Evolutionary conservation across 2,329 filamentous ascomycete species (phyloP), one percentile per base, ranked within the genome.

Genomic region (Pseudodiploospora longispora): DNA sequence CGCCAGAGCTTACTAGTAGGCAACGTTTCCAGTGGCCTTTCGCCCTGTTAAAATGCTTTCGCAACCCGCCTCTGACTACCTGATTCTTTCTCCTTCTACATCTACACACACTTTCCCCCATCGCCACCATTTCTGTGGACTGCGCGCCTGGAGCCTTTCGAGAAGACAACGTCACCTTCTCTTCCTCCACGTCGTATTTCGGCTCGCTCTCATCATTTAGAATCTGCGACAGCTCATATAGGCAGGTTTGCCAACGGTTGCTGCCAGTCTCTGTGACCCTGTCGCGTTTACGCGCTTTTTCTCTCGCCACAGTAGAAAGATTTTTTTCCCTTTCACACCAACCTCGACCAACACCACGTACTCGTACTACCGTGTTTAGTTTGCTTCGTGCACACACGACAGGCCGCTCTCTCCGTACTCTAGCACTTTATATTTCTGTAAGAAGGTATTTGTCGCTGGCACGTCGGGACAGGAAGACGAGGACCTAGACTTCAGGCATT

Each of bases 241-340:
- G 37, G 38, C 41, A 39, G 45, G 37, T 33, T 34, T 41, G 41
- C 38, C 29, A 41, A 41, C 41, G 40, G 27, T 47, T 34, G 45
- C 45, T 32, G 27, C 41, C 37, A 44, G 45, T 34, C 37, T 42
- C 36, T 43, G 51, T 53, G 50, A 53, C 41, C 36, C 36, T 38
- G 36, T 46, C 50, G 43, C 46, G 44, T 48, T 30, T 36, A 34
- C 45, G 41, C 41, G 40, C 40, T 50, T 43, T 44, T 38, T 43
- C 47, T 44, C 38, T 43, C 47, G 42, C 43, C 44, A 46, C 46
- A 54, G 52, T 54, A 54, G 49, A 53, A 50, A 50, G 49, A 33
- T 42, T 40, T 40, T 36, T 44, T 44, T 44, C 41, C 41, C 40
- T 42, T 36, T 48, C 37, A 42, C 47, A 43, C 49, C 45, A 41